Evolutionary conservation across 495 filamentous ascomycete species (phyloP).

Genomic region (Penicillium arizonense): DNA sequence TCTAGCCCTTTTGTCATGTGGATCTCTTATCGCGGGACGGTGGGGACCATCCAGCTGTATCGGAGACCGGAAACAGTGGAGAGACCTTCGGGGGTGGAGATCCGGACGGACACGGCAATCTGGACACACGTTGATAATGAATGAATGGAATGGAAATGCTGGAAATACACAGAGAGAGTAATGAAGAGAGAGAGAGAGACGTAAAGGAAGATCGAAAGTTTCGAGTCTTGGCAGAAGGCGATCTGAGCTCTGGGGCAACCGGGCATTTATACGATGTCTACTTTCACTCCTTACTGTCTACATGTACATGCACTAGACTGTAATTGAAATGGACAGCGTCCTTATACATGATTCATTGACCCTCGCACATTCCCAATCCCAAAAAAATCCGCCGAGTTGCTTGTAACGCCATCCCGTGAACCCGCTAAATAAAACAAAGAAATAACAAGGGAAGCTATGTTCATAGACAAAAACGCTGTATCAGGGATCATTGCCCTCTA

Average conservation of each 20-base stretch:
- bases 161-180: neutral
- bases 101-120: too few species aligned
- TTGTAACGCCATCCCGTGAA: constrained; percentile 26
- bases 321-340: neutral
- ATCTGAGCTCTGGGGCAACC: neutral
- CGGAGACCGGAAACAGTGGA: constrained; percentile 11
- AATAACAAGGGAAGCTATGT: constrained; percentile 16
- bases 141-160: neutral
- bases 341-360: too few species aligned
- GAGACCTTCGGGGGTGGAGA: constrained; percentile 3
- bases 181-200: neutral
- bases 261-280: neutral
- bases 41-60: too few species aligned
- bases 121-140: too few species aligned
- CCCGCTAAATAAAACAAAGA: constrained; percentile 27
- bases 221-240: constrained; percentile 3
- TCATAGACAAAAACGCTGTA: constrained; percentile 19
- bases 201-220: constrained; percentile 2
- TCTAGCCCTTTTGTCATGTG: too few species aligned
- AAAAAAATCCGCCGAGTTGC: constrained; percentile 8
- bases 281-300: neutral
- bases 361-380: neutral
- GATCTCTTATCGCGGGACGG: too few species aligned
- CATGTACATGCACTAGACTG: constrained; percentile 3
- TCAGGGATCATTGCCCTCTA: constrained; percentile 43